Evolutionary conservation across 73 alveolate genomes (phyloP).

Genomic region (Paramecium tetraurelia): DNA sequence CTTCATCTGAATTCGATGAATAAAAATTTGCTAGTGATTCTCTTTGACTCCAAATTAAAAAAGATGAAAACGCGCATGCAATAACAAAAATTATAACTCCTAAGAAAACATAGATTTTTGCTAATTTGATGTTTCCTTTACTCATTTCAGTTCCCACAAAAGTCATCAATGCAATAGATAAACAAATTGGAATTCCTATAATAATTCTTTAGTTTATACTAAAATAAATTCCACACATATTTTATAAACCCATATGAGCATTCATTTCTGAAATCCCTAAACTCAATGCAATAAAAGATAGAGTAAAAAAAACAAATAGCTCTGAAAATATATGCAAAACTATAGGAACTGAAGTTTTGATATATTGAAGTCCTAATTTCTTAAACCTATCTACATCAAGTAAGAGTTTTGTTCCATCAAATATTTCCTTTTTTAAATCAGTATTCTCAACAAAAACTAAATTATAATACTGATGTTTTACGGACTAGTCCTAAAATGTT

Average conservation of each 20-base stretch:
- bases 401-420: background rate
- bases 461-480: background rate
- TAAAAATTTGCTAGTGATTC: background rate
- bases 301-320: background rate
- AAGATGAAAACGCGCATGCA: background rate
- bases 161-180: background rate
- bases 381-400: background rate
- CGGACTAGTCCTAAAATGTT: background rate
- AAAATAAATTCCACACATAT: background rate
- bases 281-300: background rate
- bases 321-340: background rate
- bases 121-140: background rate
- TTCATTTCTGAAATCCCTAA: slow-evolving; percentile 26
- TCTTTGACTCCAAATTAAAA: background rate
- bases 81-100: background rate
- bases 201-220: background rate
- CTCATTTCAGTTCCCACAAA: slow-evolving; percentile 39
- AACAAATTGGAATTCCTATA: slow-evolving; percentile 17
- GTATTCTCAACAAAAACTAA: background rate
- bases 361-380: background rate
- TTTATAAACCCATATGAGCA: slow-evolving; percentile 17
- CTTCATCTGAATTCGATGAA: background rate
- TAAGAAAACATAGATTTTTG: background rate
- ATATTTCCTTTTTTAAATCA: background rate
- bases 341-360: slow-evolving; percentile 1